Percentiles rank a stretch among this genome's conserved stretches.
These are phyloP conservation scores for Paramyrothecium sp. DNA, from an alignment of 2,329 filamentous ascomycete species.

Conservation along the genomic window DNA sequence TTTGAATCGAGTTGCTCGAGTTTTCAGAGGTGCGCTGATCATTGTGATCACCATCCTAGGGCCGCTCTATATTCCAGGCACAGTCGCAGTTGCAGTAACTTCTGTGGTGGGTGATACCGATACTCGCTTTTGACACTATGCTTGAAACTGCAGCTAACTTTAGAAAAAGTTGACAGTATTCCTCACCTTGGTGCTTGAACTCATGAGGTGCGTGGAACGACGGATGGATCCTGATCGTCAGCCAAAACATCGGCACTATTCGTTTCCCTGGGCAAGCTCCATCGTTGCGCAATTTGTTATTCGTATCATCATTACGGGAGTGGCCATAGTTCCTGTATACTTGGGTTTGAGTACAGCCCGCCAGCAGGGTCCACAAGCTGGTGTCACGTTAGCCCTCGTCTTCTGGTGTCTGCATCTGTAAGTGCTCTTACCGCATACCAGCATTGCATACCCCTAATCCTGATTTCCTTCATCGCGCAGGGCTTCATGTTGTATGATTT, in stretches of 20 bases:
- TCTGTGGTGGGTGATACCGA: neutral
- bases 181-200: neutral
- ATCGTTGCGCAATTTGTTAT: neutral
- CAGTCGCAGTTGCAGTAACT: neutral
- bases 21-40: neutral
- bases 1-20: neutral
- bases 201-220: neutral
- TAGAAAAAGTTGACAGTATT: neutral
- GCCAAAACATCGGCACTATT: neutral
- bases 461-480: neutral
- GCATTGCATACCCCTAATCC: too few relatives aligned
- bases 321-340: neutral
- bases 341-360: neutral
- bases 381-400: neutral
- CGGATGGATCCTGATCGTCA: neutral
- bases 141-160: neutral
- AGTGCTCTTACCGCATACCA: neutral
- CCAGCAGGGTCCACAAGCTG: neutral
- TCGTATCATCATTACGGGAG: neutral
- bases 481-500: neutral
- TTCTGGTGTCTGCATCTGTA: neutral
- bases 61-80: neutral
- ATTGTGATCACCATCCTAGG: neutral
- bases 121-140: neutral
- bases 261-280: neutral